Evolutionary conservation across 2,329 filamentous ascomycete species (phyloP), one percentile per base, ranked within the genome.

Genomic region (Ceratocystiopsis minuta): DNA sequence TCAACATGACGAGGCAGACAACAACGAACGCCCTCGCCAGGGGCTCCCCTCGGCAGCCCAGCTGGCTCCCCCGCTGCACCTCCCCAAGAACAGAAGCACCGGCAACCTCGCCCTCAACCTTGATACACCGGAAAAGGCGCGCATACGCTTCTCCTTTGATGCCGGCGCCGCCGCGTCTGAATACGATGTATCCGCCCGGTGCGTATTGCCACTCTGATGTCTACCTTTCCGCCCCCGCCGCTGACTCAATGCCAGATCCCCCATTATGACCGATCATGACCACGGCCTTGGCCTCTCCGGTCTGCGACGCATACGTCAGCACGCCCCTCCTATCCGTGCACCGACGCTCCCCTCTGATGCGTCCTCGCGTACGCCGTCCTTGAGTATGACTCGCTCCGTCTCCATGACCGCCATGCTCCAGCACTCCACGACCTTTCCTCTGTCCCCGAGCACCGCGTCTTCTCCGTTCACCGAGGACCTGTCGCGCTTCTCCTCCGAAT

Each of bases 401-500:
- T 87, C 85, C 17, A 72, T 87, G 60, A 78, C 71, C 51, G 67
- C 78, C 45, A 74, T 78, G 48, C 63, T 77, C 32, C 71, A 70
- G 33, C 63, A 68, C 13, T 33, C 32, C 13, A 14, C 32, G 2
- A 15, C 32, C 32, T 33, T 15, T 33, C 68, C 37, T 61, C 67
- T 15, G 39, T 66, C 70, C 6, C 66, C 75, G n/a, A 77, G 69
- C 6, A 77, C 79, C 18, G 65, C 68, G 16, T 37, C 13, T 31
- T 34, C 20, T 86, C 85, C 73, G 47, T 85, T 86, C 55, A 72
- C 76, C 53, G 90, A 96, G 64, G 90, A 98, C 55, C 72, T 98
- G 37, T 79, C 78, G 37, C 79, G 87, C 40, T 98, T 98, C 56
- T 88, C 90, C 1, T 85, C 84, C 51, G 90, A 98, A 57, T 98